Evolutionary conservation across 352 stramenopile genomes (phyloP), one percentile per base, ranked within the genome.

Genomic region (Phytopythium mirpurense): DNA sequence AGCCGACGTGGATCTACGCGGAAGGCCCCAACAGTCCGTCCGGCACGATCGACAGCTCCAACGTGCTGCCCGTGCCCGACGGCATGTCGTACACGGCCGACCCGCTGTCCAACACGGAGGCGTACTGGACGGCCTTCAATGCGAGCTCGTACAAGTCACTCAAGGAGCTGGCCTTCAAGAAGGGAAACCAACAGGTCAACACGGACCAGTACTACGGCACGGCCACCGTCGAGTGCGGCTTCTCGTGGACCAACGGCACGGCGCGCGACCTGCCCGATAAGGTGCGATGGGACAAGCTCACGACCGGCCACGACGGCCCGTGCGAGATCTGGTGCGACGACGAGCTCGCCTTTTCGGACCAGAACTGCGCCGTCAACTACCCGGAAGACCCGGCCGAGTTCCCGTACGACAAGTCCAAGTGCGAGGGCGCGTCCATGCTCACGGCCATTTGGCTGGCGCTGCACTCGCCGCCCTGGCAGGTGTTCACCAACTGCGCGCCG

Each of bases 241-340:
- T 56, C 60, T 72, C 63, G 46, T 59, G 52, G 35, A 60, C 59
- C 4, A 70, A 67, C 24, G 68, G 63, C 21, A 70, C 57, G 5
- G 56, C 63, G 2, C 65, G 60, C 36, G 56, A 64, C 23, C 60
- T 79, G 35, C 67, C 67, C 6, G 61, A 79, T 16, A 51, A 52
- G 23, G 67, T 79, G 4, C 32, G 72, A 52, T 79, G 70, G 70
- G 56, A 71, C 57, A 57, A 67, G 43, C 59, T 79, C 19, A 72
- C 65, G 12, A 55, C 52, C 2, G 62, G 57, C 16, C 64, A 79
- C 38, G 59, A 75, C 34, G 72, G 72, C n/a, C 72, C 72, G 18
- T 79, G 67, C 16, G 72, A 83, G 51, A 52, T 79, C 44, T 83
- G 72, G 69, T 79, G 68, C 45, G 72, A 83, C 51, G 63, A 79